phyloP scores from a whole-genome alignment of 169 alveolate species.

The Eimeria necatrix region DNA sequence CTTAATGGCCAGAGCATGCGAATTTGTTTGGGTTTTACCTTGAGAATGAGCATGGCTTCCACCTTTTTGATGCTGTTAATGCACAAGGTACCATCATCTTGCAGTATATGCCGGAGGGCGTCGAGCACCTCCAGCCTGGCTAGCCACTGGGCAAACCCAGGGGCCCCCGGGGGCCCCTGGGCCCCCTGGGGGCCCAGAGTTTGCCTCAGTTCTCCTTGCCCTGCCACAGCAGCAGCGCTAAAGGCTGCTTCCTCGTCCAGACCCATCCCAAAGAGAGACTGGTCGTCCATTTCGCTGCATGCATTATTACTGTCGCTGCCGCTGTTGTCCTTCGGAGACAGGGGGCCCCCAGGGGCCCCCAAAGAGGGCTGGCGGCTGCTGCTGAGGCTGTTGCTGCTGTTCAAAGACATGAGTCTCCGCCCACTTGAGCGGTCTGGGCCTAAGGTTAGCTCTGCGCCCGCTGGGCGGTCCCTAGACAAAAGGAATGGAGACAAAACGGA shows the following conservation, averaged over 20 bases:
- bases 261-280: neutral
- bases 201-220: neutral
- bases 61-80: conserved; percentile 19
- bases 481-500: neutral
- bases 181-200: too few relatives aligned
- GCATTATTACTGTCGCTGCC: conserved; percentile 9
- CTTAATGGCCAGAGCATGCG: too few relatives aligned
- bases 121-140: conserved; percentile 18
- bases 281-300: conserved; percentile 29
- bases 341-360: neutral
- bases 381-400: conserved; percentile 52
- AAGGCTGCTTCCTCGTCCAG: neutral
- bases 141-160: conserved; percentile 19
- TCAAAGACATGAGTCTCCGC: neutral
- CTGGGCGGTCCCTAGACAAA: neutral
- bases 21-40: neutral
- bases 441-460: neutral
- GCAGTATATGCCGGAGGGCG: conserved; percentile 12
- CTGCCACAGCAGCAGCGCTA: conserved; percentile 19
- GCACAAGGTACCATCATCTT: neutral
- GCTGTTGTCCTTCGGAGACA: neutral
- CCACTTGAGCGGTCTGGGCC: neutral
- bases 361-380: conserved; percentile 34
- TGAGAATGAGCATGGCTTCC: conserved; percentile 46
- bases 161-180: conserved; percentile 10